These are phyloP conservation scores for Epichloe festucae DNA, from an alignment of 2,329 filamentous ascomycete genomes.

Conservation along the genomic window DNA sequence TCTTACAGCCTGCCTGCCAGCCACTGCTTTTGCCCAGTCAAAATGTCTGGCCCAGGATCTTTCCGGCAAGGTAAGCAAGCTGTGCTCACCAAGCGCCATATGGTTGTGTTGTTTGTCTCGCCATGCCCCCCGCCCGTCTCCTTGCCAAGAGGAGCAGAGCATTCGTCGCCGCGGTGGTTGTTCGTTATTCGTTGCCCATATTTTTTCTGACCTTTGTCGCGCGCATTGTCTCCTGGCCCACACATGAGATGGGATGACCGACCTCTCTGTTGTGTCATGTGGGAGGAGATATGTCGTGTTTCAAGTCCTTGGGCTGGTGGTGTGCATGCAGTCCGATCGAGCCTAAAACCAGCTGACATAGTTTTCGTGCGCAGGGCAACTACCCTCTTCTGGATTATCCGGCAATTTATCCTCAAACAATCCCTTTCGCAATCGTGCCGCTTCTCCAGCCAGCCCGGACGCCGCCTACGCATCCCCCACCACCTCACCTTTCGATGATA, in stretches of 20 bases:
- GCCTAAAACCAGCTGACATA: conserved; percentile 2
- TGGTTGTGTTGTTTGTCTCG: background rate
- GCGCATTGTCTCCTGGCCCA: conserved; percentile 3
- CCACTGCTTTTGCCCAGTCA: conserved; percentile 2
- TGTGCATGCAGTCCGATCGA: background rate
- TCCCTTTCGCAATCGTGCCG: conserved; percentile 62
- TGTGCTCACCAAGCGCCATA: background rate
- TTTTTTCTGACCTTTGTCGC: background rate
- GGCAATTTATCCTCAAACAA: conserved; percentile 71
- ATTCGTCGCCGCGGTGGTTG: background rate
- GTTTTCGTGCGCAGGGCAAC: conserved; percentile 10
- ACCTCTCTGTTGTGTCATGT: conserved; percentile 6
- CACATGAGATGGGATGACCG: background rate
- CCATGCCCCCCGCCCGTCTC: background rate
- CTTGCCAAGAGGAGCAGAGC: background rate
- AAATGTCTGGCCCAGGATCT: conserved; percentile 7
- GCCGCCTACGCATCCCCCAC: conserved; percentile 24
- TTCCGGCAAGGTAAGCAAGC: conserved; percentile 9
- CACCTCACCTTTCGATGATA: conserved; percentile 48
- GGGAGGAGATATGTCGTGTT: conserved; percentile 11
- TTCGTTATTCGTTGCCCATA: background rate
- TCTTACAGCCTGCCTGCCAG: background rate
- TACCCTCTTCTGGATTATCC: conserved; percentile 30
- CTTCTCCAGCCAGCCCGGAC: conserved; percentile 38
- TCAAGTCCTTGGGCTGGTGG: conserved; percentile 7